Conservation (phyloP, 768 basidiomycete species). For the Tricholoma sp. region DNA sequence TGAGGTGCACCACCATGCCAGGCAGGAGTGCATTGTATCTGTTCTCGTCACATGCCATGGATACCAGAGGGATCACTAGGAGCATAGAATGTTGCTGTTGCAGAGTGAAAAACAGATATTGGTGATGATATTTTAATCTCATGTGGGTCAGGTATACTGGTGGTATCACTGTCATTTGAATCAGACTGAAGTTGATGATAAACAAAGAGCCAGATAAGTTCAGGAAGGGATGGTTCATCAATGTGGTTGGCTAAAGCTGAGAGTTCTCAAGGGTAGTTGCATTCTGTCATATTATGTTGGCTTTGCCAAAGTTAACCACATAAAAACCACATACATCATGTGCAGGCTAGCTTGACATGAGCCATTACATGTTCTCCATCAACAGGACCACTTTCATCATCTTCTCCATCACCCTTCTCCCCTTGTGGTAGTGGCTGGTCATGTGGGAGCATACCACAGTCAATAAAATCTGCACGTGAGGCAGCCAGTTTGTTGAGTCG, state of each 20-base stretch:
- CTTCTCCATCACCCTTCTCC: no score
- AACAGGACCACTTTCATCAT: no score
- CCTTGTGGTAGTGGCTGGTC: not conserved
- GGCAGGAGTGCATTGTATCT: not conserved
- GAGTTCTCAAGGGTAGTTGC: no score
- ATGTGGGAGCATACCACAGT: slow-evolving; percentile 12
- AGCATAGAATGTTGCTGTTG: not conserved
- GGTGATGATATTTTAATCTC: not conserved
- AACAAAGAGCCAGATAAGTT: not conserved
- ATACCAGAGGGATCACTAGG: not conserved
- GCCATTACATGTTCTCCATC: no score
- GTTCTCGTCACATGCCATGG: not conserved
- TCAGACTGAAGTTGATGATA: not conserved
- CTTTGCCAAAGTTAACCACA: no score
- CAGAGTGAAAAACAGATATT: not conserved
- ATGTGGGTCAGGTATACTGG: not conserved
- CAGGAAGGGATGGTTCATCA: no score
- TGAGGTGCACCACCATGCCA: slow-evolving; percentile 4
- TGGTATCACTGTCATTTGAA: not conserved
- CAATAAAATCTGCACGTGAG: slow-evolving; percentile 11
- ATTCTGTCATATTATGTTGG: no score
- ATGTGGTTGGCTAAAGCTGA: no score
- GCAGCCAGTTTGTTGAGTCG: slow-evolving; percentile 22
- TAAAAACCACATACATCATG: no score
- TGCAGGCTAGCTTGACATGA: no score